Base-by-base conservation (phyloP, 495 filamentous ascomycete species). In the Pyrenula massariospora region DNA sequence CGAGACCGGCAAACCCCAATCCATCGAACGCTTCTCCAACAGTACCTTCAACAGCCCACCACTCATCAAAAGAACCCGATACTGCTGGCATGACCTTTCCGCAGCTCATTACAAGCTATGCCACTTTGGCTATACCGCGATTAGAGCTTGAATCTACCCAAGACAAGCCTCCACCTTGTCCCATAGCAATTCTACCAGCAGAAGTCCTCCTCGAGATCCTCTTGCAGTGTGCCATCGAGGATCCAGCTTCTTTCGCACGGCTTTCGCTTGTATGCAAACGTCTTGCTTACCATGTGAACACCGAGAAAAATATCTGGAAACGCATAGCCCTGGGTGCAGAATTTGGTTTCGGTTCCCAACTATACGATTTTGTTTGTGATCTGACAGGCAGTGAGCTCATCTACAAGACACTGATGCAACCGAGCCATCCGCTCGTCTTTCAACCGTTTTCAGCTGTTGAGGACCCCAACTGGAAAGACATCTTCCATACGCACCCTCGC, bases 301-400 rank as follows among this genome's bases (percentile, higher is more conserved):
- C 86, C 52, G 91, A 97, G 63, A 87, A 96, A 57, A 75, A 77
- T n/a, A 88, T 96, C 60, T 98, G 93, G 93, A 85, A 81, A 60
- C 82, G 84, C 48, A 65, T 96, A 5, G 89, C 87, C 57, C 66
- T 84, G 23, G 82, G 81, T 1, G 57, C 62, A 10, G 80, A 91
- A 66, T 83, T 88, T 61, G 91, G 91, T 24, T 88, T 97, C 68
- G 79, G 66, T 22, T 79, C 81, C 21, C 96, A 96, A 89, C 85
- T 89, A 63, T 94, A 93, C 70, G 69, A 84, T 54, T 97, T 82
- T 72, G 74, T 77, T 12, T 80, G 77, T 54, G 77, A 80, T 53
- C 68, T 94, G 0, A 63, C 75, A 15, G 89, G 89, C 57, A 71
- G 50, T 52, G 8, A 70, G n/a, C 74, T 82, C 0, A 72, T 85